Conservation (phyloP, 352 stramenopile species). For the Phytophthora podocarpi region DNA sequence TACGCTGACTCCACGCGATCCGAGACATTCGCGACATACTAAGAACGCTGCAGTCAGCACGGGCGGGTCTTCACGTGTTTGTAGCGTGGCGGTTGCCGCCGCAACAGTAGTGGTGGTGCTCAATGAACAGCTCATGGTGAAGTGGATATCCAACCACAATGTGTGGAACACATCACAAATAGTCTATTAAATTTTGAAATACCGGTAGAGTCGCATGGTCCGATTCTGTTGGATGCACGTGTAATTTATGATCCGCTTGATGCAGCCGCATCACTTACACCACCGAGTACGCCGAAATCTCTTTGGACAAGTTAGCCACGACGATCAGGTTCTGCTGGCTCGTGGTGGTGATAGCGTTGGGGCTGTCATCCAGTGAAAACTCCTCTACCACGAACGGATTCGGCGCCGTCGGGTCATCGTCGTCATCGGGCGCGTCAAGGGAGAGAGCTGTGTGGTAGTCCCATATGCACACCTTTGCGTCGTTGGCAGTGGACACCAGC, state of each 20-base stretch:
- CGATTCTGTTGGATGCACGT: too few species aligned
- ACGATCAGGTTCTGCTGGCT: slow-evolving; percentile 55
- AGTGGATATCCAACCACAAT: neutral
- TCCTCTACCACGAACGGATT: slow-evolving; percentile 54
- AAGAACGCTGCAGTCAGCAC: slow-evolving; percentile 2
- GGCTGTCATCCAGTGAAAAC: slow-evolving; percentile 45
- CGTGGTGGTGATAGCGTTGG: slow-evolving; percentile 65
- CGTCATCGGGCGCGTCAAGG: slow-evolving; percentile 12
- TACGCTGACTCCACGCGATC: neutral
- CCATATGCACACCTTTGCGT: slow-evolving; percentile 70
- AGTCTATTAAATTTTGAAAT: too few species aligned
- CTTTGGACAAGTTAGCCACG: slow-evolving; percentile 54
- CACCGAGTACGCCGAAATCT: slow-evolving; percentile 55
- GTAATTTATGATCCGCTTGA: slow-evolving; percentile 7
- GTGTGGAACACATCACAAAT: slow-evolving; percentile 2
- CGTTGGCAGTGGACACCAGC: slow-evolving; percentile 70
- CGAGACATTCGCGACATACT: slow-evolving; percentile 2
- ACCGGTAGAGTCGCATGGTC: too few species aligned
- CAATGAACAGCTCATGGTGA: too few species aligned
- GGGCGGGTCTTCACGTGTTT: neutral
- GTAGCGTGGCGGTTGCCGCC: too few species aligned
- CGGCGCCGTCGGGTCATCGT: slow-evolving; percentile 1
- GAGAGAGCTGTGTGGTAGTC: slow-evolving; percentile 53
- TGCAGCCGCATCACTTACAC: slow-evolving; percentile 42
- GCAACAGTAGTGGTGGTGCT: too few species aligned